Base-by-base conservation (phyloP, 1,284 basidiomycete genomes). In the Apiotrichum akiyoshidainum region DNA sequence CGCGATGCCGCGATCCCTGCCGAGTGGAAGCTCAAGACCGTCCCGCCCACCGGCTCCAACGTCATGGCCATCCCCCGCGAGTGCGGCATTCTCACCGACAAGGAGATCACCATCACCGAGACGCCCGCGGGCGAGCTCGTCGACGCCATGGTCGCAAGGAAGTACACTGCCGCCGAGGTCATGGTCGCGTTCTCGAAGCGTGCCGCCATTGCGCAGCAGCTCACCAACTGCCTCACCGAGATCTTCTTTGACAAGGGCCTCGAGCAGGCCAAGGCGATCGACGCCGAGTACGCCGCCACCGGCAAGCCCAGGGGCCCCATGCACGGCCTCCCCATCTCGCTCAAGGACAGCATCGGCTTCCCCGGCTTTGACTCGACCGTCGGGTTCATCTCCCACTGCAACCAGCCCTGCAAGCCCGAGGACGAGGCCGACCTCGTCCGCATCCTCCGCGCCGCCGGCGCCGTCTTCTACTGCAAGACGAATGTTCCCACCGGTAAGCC, bases 191-290 rank as follows among this genome's bases (percentile, higher is more conserved):
- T 87, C 73, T 85, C 84, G 71, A 91, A 92, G 78, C 81, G 89
- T 22, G 87, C 90, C 0, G 81, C 88, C 46, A 76, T 91, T 52
- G 89, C 90, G 1, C 89, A 91, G 57, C 90, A 91, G 70, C 75
- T 89, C 17, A 71, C 78, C 63, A 65, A 80, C 73, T 78, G 79
- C 67, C 26, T 82, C 55, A 66, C 80, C 47, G 77, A 78, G 60
- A 74, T 81, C 55, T 69, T 78, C 54, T 76, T 80, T 58, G 77
- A 78, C 1, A 64, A 69, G 11, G 81, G 78, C 0, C 61, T 79
- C 17, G 68, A 54, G 12, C 63, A 68, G 14, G 80, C 81, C 0
- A 59, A 64, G 19, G 62, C 69, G 26, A 66, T 80, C 33, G 81
- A 82, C 54, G 69, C 62, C 1, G 64, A 76, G 47, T 70, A 79